Percentiles rank a stretch among this genome's conserved stretches.
phyloP scores from a whole-genome alignment of 257 asterid genomes.

The Solanum corneliomulleri region DNA sequence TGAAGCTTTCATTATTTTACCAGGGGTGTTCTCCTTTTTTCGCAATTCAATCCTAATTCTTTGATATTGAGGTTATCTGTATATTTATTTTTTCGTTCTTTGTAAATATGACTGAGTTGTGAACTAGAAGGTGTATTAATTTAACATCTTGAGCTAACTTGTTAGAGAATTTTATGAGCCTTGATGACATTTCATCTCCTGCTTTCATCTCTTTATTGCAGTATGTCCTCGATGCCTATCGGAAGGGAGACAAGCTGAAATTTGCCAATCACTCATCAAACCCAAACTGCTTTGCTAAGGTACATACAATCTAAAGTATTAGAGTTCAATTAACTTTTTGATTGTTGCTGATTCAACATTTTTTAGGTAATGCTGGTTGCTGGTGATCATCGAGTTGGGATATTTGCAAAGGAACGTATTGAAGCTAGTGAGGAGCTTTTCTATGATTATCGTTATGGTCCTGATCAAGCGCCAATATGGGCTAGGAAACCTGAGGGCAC shows the following conservation, averaged over 20 bases:
- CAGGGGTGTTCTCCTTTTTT: not conserved
- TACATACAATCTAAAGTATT: slow-evolving; percentile 11
- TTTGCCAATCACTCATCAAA: slow-evolving; percentile 92
- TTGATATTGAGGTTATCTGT: not conserved
- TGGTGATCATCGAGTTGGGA: slow-evolving; percentile 99
- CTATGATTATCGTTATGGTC: slow-evolving; percentile 89
- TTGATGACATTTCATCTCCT: not conserved
- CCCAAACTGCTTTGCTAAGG: slow-evolving; percentile 95
- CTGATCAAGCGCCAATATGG: slow-evolving; percentile 88
- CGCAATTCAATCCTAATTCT: not conserved
- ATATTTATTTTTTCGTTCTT: too few species aligned
- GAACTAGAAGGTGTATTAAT: not conserved
- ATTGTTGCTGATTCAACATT: not conserved
- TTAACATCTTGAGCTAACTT: not conserved
- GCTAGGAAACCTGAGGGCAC: slow-evolving; percentile 68
- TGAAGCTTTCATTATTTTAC: not conserved
- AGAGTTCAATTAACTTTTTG: not conserved
- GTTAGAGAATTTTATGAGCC: not conserved
- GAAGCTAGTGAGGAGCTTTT: slow-evolving; percentile 84
- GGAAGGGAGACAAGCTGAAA: slow-evolving; percentile 94
- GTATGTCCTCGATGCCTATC: slow-evolving; percentile 94
- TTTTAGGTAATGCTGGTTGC: slow-evolving; percentile 79
- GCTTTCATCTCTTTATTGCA: slow-evolving; percentile 17
- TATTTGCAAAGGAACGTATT: slow-evolving; percentile 76
- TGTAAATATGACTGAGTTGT: not conserved